phyloP scores from a whole-genome alignment of 1,284 basidiomycete genomes.

The Fomitiporia mediterranea region DNA sequence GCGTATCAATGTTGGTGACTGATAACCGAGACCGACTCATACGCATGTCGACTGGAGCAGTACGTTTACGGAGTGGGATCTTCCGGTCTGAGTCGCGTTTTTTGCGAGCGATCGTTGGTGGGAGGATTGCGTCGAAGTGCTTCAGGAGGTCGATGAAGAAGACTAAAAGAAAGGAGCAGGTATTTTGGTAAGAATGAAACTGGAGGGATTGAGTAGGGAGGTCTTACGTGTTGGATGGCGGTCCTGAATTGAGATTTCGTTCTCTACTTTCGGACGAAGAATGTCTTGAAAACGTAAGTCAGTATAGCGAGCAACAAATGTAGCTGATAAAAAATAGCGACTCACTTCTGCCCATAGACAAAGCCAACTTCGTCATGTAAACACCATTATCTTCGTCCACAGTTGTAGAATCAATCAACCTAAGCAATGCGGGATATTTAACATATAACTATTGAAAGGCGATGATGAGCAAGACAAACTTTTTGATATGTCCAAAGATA shows the following conservation, averaged over 20 bases:
- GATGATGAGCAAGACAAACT: constrained; percentile 41
- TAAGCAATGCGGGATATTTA: constrained; percentile 27
- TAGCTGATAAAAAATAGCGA: not conserved
- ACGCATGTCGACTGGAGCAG: constrained; percentile 85
- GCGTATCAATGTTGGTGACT: constrained; percentile 35
- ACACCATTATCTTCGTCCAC: constrained; percentile 69
- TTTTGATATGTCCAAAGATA: constrained; percentile 72
- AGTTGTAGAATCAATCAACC: constrained; percentile 66
- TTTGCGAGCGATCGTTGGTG: constrained; percentile 78
- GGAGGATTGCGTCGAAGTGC: constrained; percentile 73
- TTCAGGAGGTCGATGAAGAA: constrained; percentile 82
- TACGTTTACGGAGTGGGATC: constrained; percentile 79
- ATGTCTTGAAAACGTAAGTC: constrained; percentile 31
- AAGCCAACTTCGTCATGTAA: constrained; percentile 80
- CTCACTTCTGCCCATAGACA: constrained; percentile 79
- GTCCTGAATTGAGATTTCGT: constrained; percentile 79
- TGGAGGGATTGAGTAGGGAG: too few relatives aligned
- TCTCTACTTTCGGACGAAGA: constrained; percentile 79
- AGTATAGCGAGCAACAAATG: constrained; percentile 30
- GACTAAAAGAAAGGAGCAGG: constrained; percentile 35
- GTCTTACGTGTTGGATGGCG: constrained; percentile 71
- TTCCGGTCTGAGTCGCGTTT: constrained; percentile 81
- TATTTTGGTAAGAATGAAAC: not conserved
- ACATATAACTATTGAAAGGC: not conserved
- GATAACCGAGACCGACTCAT: constrained; percentile 56